Percentiles rank a stretch among this genome's conserved stretches.
Evolutionary conservation across 345 rosid species (phyloP).

Genomic region (Xanthoceras sorbifolium): DNA sequence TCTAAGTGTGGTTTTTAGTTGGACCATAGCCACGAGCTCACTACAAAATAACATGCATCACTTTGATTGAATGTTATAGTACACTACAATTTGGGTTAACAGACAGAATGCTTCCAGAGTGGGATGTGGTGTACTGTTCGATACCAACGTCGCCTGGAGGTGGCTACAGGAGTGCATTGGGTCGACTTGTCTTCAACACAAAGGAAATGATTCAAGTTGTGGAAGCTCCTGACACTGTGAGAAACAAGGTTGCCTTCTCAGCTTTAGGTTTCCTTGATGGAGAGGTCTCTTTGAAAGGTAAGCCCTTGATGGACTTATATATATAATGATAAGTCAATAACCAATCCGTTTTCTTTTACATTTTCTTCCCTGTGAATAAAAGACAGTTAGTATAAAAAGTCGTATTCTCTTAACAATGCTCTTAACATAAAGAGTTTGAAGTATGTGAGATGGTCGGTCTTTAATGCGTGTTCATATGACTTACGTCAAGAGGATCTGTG

Average conservation of each 20-base stretch:
- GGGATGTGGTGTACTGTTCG: conserved; percentile 90
- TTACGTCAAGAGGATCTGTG: too few species aligned
- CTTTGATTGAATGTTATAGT: background rate
- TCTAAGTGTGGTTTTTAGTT: background rate
- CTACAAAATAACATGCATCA: background rate
- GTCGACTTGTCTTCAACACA: conserved; percentile 78
- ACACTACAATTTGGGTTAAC: background rate
- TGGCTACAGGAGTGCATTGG: conserved; percentile 82
- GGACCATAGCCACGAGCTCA: background rate
- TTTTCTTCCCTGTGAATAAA: background rate
- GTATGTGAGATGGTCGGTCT: background rate
- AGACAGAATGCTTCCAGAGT: conserved; percentile 44
- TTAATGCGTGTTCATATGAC: background rate
- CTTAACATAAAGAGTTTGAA: background rate
- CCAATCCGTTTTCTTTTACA: background rate
- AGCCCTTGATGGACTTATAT: background rate
- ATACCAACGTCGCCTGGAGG: conserved; percentile 93
- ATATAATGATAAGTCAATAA: too few species aligned
- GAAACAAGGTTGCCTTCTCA: conserved; percentile 72
- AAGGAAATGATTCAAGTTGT: conserved; percentile 88
- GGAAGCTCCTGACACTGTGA: conserved; percentile 77
- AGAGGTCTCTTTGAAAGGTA: conserved; percentile 89
- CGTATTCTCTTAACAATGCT: background rate
- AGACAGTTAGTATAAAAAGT: background rate
- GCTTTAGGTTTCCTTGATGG: conserved; percentile 75